Evolutionary conservation across 225 moss, liverwort and hornwort genomes (phyloP).

Genomic region (Climacium dendroides): DNA sequence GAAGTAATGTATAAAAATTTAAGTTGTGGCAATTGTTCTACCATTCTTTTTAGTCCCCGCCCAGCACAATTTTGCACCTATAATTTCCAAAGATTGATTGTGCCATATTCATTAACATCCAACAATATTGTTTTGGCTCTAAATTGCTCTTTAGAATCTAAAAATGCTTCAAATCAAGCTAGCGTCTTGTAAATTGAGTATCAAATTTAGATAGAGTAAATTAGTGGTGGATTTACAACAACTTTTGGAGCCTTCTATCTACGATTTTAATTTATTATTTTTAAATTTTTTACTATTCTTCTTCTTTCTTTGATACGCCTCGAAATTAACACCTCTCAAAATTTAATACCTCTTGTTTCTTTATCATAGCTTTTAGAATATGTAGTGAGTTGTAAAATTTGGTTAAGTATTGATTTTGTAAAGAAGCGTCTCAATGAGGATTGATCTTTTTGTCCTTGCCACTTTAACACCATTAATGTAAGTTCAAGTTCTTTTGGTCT

Average conservation of each 20-base stretch:
- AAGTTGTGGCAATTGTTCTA: too few relatives aligned
- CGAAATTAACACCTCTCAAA: too few relatives aligned
- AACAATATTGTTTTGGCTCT: neutral
- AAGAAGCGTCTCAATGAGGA: neutral
- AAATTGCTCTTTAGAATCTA: fast-evolving
- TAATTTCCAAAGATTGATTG: neutral
- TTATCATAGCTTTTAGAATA: fast-evolving
- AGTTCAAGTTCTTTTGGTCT: too few relatives aligned
- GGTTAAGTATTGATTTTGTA: too few relatives aligned
- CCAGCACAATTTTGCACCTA: neutral
- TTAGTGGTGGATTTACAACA: neutral
- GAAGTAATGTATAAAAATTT: too few relatives aligned
- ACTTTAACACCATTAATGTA: fast-evolving
- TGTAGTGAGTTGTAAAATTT: neutral
- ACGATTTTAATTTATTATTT: neutral
- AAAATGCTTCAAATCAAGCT: neutral
- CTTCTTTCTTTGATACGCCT: fast-evolving
- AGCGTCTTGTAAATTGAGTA: fast-evolving
- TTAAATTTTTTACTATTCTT: too few relatives aligned
- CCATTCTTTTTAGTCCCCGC: fast-evolving
- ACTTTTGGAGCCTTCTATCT: neutral
- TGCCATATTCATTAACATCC: neutral
- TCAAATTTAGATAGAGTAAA: neutral
- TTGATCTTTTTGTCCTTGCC: fast-evolving
- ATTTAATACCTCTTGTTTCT: neutral